These are phyloP conservation scores for Asterella californica DNA, from an alignment of 225 moss, liverwort and hornwort genomes.

Conservation along the genomic window DNA sequence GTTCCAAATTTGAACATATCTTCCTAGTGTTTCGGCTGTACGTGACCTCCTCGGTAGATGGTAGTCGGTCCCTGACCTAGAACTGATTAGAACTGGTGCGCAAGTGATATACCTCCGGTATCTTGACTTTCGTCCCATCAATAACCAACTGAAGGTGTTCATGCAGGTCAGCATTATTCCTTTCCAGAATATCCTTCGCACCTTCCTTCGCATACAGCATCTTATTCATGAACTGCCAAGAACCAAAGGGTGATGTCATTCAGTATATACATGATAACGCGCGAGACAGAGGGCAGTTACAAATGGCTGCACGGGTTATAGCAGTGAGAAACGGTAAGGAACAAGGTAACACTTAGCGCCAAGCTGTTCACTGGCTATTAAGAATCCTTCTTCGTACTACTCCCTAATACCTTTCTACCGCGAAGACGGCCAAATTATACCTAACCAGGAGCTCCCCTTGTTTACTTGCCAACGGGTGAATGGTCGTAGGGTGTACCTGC, in stretches of 20 bases:
- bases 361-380: too few relatives aligned
- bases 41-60: too few relatives aligned
- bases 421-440: too few relatives aligned
- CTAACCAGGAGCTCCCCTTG: too few relatives aligned
- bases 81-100: too few relatives aligned
- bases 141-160: slow-evolving; percentile 47
- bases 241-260: not conserved
- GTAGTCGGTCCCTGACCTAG: too few relatives aligned
- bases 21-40: not conserved
- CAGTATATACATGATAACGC: not conserved
- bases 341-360: not conserved
- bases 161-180: slow-evolving; percentile 51
- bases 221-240: slow-evolving; percentile 53
- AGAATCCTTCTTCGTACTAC: not conserved
- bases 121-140: slow-evolving; percentile 48
- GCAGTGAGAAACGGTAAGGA: too few relatives aligned
- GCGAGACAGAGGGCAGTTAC: not conserved
- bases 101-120: slow-evolving; percentile 41
- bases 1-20: not conserved
- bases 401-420: too few relatives aligned
- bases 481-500: not conserved
- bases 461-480: too few relatives aligned
- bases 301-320: not conserved
- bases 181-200: slow-evolving; percentile 53
- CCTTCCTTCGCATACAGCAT: slow-evolving; percentile 59